Evolutionary conservation across 257 asterid species (phyloP), one percentile per base, ranked within the genome.

Genomic region (Haberlea rhodopensis): DNA sequence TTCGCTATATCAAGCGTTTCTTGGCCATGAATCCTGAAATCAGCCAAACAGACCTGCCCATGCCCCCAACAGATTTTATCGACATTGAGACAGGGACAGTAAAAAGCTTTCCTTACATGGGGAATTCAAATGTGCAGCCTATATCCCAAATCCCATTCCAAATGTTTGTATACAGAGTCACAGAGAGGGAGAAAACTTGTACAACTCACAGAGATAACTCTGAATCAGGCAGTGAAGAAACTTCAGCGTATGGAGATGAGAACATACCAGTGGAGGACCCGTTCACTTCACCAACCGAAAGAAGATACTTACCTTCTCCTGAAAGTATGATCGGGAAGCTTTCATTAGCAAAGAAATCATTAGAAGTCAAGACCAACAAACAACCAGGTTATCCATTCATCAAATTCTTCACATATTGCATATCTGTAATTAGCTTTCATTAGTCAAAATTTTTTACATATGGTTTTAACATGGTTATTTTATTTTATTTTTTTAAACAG

Each of bases 161-260:
- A 31, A 85, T 91, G 84, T 89, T 91, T 53, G 81, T 76, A 8
- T 91, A 89, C 67, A 82, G 82, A 63, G 84, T 85, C 60, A 63
- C 78, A 0, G 98, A 91, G 85, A 89, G 79, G 68, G 96, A 87
- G 71, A 91, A 70, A 51, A 70, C 66, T 0, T 71, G 57, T 18
- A 6, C 61, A 57, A 71, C 69, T 46, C 60, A 49, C 67, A 74
- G 78, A 66, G 88, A 74, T 3, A 63, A 73, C 51, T 89, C 87
- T 0, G 96, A 91, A 63, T 89, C 98, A 9, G 90, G 95, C 28
- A 91, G 98, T 48, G 98, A 91, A 53, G 89, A 77, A 11, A 73
- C 82, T 27, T 76, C 82, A 0, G 74, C 81, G 0, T 72, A 73
- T 1, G 78, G 84, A 6, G 96, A 89, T 3, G 96, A 85, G 49